Conservation (phyloP, 192 early-diverging fungal species). For the Podila verticillata region DNA sequence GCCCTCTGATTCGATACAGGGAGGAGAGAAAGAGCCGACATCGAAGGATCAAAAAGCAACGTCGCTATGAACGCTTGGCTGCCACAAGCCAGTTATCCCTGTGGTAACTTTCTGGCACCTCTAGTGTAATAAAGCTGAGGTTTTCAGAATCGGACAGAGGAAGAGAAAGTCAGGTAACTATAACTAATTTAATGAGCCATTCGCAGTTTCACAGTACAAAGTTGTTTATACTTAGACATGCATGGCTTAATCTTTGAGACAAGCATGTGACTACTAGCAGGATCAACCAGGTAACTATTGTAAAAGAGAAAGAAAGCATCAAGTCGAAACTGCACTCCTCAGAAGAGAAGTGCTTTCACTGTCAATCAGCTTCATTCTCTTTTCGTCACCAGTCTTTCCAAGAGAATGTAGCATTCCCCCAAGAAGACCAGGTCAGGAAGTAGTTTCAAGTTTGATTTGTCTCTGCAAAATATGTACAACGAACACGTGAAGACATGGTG, state of each 20-base stretch:
- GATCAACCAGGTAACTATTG: constrained; percentile 76
- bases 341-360: background rate
- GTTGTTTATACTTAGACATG: constrained; percentile 77
- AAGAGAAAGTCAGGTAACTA: constrained; percentile 83
- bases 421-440: background rate
- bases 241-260: constrained; percentile 84
- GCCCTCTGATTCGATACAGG: no score
- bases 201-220: constrained; percentile 79
- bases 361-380: background rate
- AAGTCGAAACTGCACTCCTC: background rate
- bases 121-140: no score
- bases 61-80: no score
- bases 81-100: no score
- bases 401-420: background rate
- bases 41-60: no score
- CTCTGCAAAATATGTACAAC: background rate
- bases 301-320: constrained; percentile 13
- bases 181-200: constrained; percentile 91
- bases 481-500: background rate
- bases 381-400: constrained; percentile 7
- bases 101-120: no score
- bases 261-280: constrained; percentile 83
- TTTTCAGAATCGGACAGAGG: no score
- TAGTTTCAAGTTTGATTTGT: constrained; percentile 3
- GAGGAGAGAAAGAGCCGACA: no score